phyloP scores from a whole-genome alignment of 805 yeast genomes.

The Pachysolen tannophilus region DNA sequence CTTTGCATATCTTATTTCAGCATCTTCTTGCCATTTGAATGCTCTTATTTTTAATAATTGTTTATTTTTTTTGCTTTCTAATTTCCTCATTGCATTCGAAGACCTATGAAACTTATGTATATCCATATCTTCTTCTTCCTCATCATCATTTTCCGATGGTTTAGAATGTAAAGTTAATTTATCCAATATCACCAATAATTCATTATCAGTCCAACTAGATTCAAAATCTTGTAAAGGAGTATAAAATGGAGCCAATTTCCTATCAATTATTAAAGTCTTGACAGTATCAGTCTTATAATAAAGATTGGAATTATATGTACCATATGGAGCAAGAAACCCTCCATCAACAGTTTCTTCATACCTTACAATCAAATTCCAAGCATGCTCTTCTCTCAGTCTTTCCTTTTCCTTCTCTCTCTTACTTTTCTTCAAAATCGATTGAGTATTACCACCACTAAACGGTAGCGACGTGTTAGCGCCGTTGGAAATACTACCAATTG shows the following conservation, averaged over 20 bases:
- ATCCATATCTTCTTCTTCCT: conserved; percentile 52
- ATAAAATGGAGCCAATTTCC: conserved; percentile 83
- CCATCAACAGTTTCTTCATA: conserved; percentile 81
- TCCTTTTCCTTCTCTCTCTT: conserved; percentile 49
- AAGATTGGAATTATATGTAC: conserved; percentile 69
- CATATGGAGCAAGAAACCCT: conserved; percentile 87
- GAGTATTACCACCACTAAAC: conserved; percentile 12
- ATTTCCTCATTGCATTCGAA: conserved; percentile 35
- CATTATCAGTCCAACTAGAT: conserved; percentile 61
- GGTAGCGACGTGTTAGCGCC: conserved; percentile 9
- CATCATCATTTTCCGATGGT: conserved; percentile 36
- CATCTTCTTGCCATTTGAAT: conserved; percentile 26
- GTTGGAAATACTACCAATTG: neutral
- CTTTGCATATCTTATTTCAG: conserved; percentile 22
- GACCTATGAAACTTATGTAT: conserved; percentile 51
- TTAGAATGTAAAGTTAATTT: conserved; percentile 51
- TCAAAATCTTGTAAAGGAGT: conserved; percentile 82
- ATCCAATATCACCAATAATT: conserved; percentile 44
- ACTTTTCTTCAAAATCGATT: conserved; percentile 20
- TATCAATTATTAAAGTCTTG: conserved; percentile 54
- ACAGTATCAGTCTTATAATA: conserved; percentile 74
- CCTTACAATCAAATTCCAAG: conserved; percentile 48
- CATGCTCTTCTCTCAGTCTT: conserved; percentile 42
- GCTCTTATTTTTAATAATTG: conserved; percentile 32
- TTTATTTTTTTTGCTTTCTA: conserved; percentile 37